A percentile compares a stretch with the other conserved stretches of the same genome.
These are phyloP conservation scores for Saccharomycopsis sp. DNA, from an alignment of 805 yeast genomes.

Conservation along the genomic window DNA sequence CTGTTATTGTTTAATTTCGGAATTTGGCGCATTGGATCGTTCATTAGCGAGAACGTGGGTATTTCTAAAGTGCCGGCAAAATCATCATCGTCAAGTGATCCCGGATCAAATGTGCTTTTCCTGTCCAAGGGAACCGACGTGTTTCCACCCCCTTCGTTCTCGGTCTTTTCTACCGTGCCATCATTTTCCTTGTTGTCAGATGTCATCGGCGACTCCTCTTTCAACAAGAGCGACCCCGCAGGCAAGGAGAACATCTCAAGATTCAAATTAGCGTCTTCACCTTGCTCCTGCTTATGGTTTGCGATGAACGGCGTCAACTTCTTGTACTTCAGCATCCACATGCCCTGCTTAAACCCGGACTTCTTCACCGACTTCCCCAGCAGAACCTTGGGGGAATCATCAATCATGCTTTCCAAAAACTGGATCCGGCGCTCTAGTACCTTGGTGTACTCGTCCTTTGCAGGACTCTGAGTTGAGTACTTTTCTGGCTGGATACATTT, in stretches of 20 bases:
- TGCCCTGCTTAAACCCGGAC: conserved; percentile 23
- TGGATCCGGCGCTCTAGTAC: conserved; percentile 47
- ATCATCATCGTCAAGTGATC: not conserved
- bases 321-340: conserved; percentile 29
- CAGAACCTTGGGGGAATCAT: conserved; percentile 23
- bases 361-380: too few species aligned
- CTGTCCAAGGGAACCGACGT: conserved; percentile 7
- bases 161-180: too few species aligned
- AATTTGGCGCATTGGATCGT: conserved; percentile 21
- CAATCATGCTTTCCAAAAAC: conserved; percentile 41
- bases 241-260: too few species aligned
- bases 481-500: conserved; percentile 57
- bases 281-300: conserved; percentile 7
- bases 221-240: too few species aligned
- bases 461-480: conserved; percentile 37
- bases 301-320: conserved; percentile 29
- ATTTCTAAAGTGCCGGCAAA: conserved; percentile 11
- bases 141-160: too few species aligned
- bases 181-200: too few species aligned
- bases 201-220: too few species aligned
- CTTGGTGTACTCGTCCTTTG: conserved; percentile 48
- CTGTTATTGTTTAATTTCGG: too few species aligned
- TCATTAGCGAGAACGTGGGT: conserved; percentile 20
- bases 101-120: conserved; percentile 19
- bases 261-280: too few species aligned